These are phyloP conservation scores for Skeletonema menzelii DNA, from an alignment of 108 stramenopile species.

Conservation along the genomic window DNA sequence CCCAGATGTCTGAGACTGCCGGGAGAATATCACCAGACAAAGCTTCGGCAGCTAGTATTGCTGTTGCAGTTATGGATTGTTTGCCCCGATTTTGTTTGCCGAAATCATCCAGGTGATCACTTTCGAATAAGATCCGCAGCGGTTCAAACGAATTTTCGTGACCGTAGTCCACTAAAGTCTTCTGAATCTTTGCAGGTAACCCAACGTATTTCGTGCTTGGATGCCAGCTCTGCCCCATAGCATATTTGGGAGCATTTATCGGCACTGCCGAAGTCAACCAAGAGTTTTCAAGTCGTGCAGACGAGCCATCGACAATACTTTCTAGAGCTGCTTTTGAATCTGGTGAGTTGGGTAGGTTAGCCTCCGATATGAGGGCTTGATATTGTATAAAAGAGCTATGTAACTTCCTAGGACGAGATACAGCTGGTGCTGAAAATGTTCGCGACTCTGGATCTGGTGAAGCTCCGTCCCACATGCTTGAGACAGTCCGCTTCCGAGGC, in stretches of 20 bases:
- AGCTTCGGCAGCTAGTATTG: conserved; percentile 48
- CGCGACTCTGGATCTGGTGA: conserved; percentile 48
- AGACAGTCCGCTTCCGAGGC: conserved; percentile 23
- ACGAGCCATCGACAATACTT: conserved; percentile 4
- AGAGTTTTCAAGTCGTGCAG: conserved; percentile 24
- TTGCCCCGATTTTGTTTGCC: neutral
- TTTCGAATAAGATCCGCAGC: conserved; percentile 34
- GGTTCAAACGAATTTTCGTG: conserved; percentile 27
- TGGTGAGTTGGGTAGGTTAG: neutral
- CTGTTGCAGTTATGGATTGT: conserved; percentile 12
- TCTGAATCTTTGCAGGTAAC: conserved; percentile 16
- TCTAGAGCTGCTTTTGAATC: neutral
- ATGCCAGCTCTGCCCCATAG: neutral
- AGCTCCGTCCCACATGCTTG: conserved; percentile 28
- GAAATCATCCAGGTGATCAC: conserved; percentile 28
- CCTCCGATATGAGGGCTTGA: conserved; percentile 6
- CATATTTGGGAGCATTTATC: conserved; percentile 45
- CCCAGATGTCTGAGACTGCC: conserved; percentile 34
- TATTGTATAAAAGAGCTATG: conserved; percentile 28
- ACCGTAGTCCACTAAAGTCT: conserved; percentile 35
- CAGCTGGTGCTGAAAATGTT: conserved; percentile 29
- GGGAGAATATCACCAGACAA: conserved; percentile 46
- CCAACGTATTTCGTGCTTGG: neutral
- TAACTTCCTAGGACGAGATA: conserved; percentile 42
- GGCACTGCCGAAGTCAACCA: conserved; percentile 43